Evolutionary conservation across 129 eudicot species (phyloP), one percentile per base, ranked within the genome.

Genomic region (Cynara cardunculus): DNA sequence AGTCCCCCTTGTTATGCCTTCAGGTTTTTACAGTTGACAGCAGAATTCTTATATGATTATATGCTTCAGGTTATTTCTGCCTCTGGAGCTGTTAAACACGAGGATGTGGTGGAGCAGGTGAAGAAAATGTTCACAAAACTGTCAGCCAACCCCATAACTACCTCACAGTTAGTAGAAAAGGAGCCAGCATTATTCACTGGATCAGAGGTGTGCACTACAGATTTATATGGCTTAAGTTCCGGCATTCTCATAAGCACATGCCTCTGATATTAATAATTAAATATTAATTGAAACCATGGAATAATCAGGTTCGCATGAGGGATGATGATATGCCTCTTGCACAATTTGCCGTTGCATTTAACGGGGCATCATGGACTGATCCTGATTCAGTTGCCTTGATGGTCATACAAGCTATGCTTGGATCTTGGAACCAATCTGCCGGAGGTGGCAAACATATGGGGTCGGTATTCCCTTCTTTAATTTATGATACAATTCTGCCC

Each of bases 171-270:
- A 31, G 96, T 86, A 71, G 91, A 90, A 16, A 90, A 88, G 18
- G 94, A 89, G 74, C 99, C 99, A 14, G 91, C 99, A 53, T 75
- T 89, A 24, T 95, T 95, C 79, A 95, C 99, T 16, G 99, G 99
- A 67, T 95, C 99, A 21, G 99, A 95, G 97, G 99, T 95, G 73
- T 84, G 91, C 16, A 18, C 34, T 34, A 69, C 31, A 41, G 27
- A 21, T 72, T 59, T 73, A 5, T 72, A 13, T 75, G 65, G 46
- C 59, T 73, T 41, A 46, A 22, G 5, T 24, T 24, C 28, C 61
- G 25, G 79, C 1, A 5, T 44, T 65, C 28, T 37, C 74, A 12
- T 26, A 8, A 59, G 73, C 27, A 49, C 28, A 18, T 64, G 31
- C 22, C 25, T 22, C 41, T 26, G 9, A 66, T 46, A 77, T 12